Evolutionary conservation across 805 yeast species (phyloP).

Genomic region (Starmerella powellii): DNA sequence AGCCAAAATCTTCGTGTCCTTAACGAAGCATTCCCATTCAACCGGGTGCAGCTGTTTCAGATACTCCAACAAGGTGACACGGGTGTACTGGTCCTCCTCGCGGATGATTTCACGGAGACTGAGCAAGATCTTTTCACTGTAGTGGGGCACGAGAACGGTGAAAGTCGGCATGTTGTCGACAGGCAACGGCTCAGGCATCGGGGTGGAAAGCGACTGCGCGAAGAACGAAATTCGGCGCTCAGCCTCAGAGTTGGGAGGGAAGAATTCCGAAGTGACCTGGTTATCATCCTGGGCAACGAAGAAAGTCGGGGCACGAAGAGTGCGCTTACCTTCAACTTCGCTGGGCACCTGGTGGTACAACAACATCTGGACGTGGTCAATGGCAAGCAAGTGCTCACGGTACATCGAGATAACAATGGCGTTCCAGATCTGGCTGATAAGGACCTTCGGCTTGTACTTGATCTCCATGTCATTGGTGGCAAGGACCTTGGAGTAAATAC

Average conservation of each 20-base stretch:
- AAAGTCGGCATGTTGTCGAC: constrained; percentile 99
- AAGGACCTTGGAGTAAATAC: constrained; percentile 93
- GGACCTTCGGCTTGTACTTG: constrained; percentile 95
- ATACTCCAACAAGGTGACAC: constrained; percentile 86
- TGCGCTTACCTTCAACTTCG: constrained; percentile 95
- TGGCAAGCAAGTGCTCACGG: constrained; percentile 96
- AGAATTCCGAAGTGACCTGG: constrained; percentile 89
- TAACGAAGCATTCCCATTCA: constrained; percentile 96
- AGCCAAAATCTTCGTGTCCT: constrained; percentile 88
- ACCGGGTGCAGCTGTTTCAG: constrained; percentile 89
- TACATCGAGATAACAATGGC: constrained; percentile 98
- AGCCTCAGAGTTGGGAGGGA: constrained; percentile 95
- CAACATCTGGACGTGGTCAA: constrained; percentile 95
- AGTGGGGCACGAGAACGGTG: constrained; percentile 93
- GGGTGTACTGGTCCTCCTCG: constrained; percentile 93
- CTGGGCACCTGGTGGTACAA: constrained; percentile 97
- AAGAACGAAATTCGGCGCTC: constrained; percentile 99
- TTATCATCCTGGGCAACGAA: constrained; percentile 94
- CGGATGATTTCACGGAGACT: constrained; percentile 93
- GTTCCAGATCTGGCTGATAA: constrained; percentile 98
- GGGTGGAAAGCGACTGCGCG: constrained; percentile 97
- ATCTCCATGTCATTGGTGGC: constrained; percentile 99
- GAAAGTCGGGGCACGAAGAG: constrained; percentile 97
- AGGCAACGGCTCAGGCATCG: constrained; percentile 97
- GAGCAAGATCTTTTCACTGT: constrained; percentile 82